Percentiles rank a stretch among this genome's conserved stretches.
These are phyloP conservation scores for Vitellaria paradoxa DNA, from an alignment of 179 eudicot genomes.

Conservation along the genomic window DNA sequence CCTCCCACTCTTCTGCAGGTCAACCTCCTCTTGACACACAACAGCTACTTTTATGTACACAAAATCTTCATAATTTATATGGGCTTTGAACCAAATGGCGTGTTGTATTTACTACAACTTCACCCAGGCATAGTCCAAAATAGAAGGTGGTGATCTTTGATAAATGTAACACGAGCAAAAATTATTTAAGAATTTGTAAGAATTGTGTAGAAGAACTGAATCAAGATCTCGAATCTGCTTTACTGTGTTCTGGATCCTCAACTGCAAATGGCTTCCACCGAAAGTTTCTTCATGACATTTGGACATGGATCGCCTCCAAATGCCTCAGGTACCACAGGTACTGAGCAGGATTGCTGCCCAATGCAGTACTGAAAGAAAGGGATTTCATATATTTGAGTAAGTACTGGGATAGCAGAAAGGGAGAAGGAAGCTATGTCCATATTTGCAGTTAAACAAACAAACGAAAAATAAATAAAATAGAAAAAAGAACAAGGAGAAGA, in stretches of 20 bases:
- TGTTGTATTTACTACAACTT: slow-evolving; percentile 89
- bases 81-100: slow-evolving; percentile 43
- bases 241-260: slow-evolving; percentile 19
- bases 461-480: too few species aligned
- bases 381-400: neutral
- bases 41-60: slow-evolving; percentile 25
- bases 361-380: slow-evolving; percentile 45
- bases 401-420: neutral
- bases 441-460: neutral
- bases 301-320: slow-evolving; percentile 99
- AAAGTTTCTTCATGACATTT: slow-evolving; percentile 81
- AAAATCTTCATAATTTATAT: slow-evolving; percentile 19
- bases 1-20: neutral
- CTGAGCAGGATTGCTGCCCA: slow-evolving; percentile 47
- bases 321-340: slow-evolving; percentile 63
- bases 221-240: neutral
- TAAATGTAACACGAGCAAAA: slow-evolving; percentile 1
- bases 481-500: too few species aligned
- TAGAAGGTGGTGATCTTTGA: slow-evolving; percentile 16
- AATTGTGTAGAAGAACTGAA: neutral
- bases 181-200: neutral
- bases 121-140: slow-evolving; percentile 42
- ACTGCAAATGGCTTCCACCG: slow-evolving; percentile 93
- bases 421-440: neutral
- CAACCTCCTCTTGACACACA: neutral